Percentiles rank a stretch among this genome's conserved stretches.
phyloP scores from a whole-genome alignment of 2,329 filamentous ascomycete species.

The Xylaria sp. region DNA sequence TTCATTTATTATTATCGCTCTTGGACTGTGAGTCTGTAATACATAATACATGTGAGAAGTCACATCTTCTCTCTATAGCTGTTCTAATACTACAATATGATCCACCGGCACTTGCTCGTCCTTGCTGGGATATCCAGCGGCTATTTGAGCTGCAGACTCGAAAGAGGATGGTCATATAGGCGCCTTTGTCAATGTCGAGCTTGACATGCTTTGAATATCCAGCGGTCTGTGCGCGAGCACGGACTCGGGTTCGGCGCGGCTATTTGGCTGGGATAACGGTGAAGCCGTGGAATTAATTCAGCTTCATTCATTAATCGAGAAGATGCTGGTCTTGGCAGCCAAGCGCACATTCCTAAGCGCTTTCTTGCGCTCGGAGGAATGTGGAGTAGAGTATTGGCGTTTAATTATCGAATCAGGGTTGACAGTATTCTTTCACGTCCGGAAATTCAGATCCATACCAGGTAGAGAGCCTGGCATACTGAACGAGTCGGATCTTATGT shows the following conservation, averaged over 20 bases:
- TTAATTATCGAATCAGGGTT: background rate
- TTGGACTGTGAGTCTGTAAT: background rate
- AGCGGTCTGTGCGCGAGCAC: background rate
- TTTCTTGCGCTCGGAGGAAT: background rate
- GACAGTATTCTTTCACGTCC: conserved; percentile 31
- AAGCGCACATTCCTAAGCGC: background rate
- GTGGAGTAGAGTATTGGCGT: conserved; percentile 3
- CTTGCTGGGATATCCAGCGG: background rate
- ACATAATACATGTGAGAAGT: conserved; percentile 5
- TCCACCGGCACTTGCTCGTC: background rate
- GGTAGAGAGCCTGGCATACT: conserved; percentile 56
- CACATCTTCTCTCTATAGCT: background rate
- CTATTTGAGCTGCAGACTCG: background rate
- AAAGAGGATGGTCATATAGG: background rate
- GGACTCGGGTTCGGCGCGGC: background rate
- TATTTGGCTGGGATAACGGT: background rate
- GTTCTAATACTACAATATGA: conserved; percentile 3
- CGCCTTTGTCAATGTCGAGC: background rate
- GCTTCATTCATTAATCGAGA: background rate
- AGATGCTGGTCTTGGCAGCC: no score
- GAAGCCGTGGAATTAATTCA: background rate
- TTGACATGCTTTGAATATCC: background rate
- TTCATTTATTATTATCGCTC: background rate
- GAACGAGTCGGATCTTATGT: conserved; percentile 42
- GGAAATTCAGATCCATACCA: conserved; percentile 42